Evolutionary conservation across 495 filamentous ascomycete species (phyloP).

Genomic region (Poronia punctata): DNA sequence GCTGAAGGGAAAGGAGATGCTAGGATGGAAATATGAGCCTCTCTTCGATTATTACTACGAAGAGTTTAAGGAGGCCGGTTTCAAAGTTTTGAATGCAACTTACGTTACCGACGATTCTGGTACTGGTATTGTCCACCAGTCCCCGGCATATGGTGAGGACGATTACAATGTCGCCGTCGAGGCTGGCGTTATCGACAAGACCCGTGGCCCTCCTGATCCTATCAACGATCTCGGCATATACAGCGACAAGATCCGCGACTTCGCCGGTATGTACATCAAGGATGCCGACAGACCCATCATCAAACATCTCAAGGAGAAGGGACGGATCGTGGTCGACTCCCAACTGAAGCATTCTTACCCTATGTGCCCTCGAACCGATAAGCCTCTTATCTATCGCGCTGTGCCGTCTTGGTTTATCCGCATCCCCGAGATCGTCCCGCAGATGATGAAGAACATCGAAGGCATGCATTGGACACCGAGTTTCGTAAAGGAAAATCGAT

Average conservation of each 20-base stretch:
- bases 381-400: constrained; percentile 87
- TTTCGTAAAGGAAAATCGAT: constrained; percentile 87
- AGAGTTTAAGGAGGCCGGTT: constrained; percentile 82
- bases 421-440: constrained; percentile 73
- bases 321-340: constrained; percentile 77
- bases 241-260: constrained; percentile 74
- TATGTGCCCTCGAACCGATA: constrained; percentile 94
- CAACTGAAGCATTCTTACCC: constrained; percentile 93
- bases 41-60: constrained; percentile 92
- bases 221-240: constrained; percentile 78
- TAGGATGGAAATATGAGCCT: constrained; percentile 88
- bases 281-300: constrained; percentile 92
- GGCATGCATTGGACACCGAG: constrained; percentile 90
- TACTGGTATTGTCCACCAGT: constrained; percentile 92
- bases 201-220: constrained; percentile 79
- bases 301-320: constrained; percentile 75
- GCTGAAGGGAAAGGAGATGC: constrained; percentile 79
- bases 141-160: constrained; percentile 93
- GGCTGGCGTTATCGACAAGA: constrained; percentile 67
- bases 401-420: constrained; percentile 96
- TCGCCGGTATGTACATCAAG: constrained; percentile 87
- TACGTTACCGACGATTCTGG: constrained; percentile 93
- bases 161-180: constrained; percentile 84
- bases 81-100: constrained; percentile 74
- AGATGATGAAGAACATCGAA: constrained; percentile 86